Conservation (phyloP, 768 basidiomycete species). For the Albatrellus ellisii region DNA sequence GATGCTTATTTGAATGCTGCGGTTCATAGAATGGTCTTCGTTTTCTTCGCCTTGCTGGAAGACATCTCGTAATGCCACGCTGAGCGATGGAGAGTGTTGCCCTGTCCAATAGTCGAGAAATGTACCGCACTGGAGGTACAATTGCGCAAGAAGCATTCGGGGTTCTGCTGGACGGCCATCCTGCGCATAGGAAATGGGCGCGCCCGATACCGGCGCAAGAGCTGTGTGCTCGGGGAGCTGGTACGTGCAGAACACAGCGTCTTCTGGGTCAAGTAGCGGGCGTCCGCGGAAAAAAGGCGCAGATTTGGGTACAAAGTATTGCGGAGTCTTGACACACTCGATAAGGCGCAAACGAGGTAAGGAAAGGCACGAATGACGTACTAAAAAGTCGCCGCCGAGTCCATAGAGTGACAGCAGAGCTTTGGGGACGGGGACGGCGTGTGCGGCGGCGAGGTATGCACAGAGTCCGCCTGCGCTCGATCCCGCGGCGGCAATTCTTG, state of each 20-base stretch:
- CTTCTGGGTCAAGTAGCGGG: slow-evolving; percentile 44
- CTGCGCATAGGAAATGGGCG: slow-evolving; percentile 30
- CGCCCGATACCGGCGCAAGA: slow-evolving; percentile 26
- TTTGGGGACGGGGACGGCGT: slow-evolving; percentile 38
- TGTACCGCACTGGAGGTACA: slow-evolving; percentile 46
- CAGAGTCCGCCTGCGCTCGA: slow-evolving; percentile 52
- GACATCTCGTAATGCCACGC: slow-evolving; percentile 23
- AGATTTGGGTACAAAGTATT: slow-evolving; percentile 35
- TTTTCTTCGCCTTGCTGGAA: background rate
- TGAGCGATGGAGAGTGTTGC: slow-evolving; percentile 31
- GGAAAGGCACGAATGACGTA: slow-evolving; percentile 12
- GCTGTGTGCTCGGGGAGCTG: slow-evolving; percentile 27
- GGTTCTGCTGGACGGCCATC: slow-evolving; percentile 52
- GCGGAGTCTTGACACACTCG: slow-evolving; percentile 28
- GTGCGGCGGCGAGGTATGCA: slow-evolving; percentile 44
- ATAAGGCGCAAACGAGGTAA: background rate
- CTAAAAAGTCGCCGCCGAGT: slow-evolving; percentile 47
- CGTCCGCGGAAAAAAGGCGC: slow-evolving; percentile 39
- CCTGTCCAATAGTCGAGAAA: slow-evolving; percentile 48
- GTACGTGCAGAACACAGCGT: slow-evolving; percentile 25
- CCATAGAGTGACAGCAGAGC: slow-evolving; percentile 48
- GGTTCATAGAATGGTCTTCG: too few relatives aligned
- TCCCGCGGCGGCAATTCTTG: slow-evolving; percentile 38
- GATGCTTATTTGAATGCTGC: too few relatives aligned
- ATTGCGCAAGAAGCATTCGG: slow-evolving; percentile 41